These are phyloP conservation scores for Claviceps maximensis DNA, from an alignment of 2,329 filamentous ascomycete species.

Conservation along the genomic window DNA sequence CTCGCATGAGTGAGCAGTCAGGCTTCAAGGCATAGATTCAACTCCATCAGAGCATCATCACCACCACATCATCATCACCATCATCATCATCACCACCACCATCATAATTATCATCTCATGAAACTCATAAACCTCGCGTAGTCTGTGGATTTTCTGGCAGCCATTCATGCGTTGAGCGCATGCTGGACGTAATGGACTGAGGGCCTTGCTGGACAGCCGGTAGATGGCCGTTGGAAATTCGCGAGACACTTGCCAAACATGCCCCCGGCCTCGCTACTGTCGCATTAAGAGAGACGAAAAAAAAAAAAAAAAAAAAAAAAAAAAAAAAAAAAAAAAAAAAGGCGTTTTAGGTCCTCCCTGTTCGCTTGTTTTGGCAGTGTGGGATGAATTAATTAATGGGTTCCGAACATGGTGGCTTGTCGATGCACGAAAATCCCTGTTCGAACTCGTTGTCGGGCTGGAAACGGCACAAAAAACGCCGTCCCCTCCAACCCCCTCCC, in stretches of 20 bases:
- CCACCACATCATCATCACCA: background rate
- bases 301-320: too few species aligned
- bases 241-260: background rate
- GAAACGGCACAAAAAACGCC: background rate
- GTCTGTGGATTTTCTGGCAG: background rate
- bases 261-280: background rate
- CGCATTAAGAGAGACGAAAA: too few species aligned
- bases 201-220: background rate
- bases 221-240: background rate
- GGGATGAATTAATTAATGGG: background rate
- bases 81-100: background rate
- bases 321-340: too few species aligned
- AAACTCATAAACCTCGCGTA: background rate
- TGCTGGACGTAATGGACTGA: background rate
- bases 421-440: background rate
- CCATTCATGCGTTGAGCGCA: background rate
- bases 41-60: background rate
- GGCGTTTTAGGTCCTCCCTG: background rate
- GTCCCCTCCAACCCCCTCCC: background rate
- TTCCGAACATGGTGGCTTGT: background rate
- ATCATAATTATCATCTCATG: background rate
- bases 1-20: background rate
- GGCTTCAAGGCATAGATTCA: background rate
- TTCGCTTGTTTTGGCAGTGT: background rate
- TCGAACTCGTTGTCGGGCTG: background rate